Evolutionary conservation across 164 flowering plant species (phyloP), one percentile per base, ranked within the genome.

Genomic region (Berberis vulgaris): DNA sequence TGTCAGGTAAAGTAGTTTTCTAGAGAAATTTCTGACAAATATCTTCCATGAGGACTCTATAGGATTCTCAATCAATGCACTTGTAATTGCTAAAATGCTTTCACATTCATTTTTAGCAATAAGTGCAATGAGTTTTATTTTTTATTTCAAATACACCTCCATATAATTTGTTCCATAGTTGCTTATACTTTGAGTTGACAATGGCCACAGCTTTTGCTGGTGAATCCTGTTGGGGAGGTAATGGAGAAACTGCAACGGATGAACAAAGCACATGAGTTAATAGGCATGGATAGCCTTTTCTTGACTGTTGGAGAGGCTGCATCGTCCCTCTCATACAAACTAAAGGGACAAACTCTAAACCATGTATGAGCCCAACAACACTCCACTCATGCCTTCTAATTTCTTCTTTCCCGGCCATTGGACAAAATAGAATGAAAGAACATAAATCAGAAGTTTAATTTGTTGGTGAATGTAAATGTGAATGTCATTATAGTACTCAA

Each of bases 221-320:
- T 87, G 74, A 91, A 91, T 69, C 97, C 96, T 13, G 59, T 91
- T 39, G 86, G 88, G 1, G 96, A 82, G 69, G 94, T 89, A 74
- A 71, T 87, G 75, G 92, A 83, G 63, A 91, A 91, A 67, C 57
- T 89, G 71, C 82, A 77, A 43, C 70, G 77, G 2, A 77, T 85
- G 5, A 52, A 52, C n/a, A 87, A 86, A 47, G 68, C 72, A 3
- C 67, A 70, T 5, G 80, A 76, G 3, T 61, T 84, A 43, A 45
- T 76, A 57, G 76, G 74, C 43, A 79, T 77, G 12, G 89, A 82
- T 61, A 56, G 69, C 65, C 79, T 91, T 3, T 91, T 59, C 81
- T 71, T 91, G 74, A 82, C 96, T 0, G 86, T 88, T 11, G 94
- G 86, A 44, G 94, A 91, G 70, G 97, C 97, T 43, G 86, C 88